Evolutionary conservation across 2,329 filamentous ascomycete genomes (phyloP).

Genomic region (Cladosporium sp.): DNA sequence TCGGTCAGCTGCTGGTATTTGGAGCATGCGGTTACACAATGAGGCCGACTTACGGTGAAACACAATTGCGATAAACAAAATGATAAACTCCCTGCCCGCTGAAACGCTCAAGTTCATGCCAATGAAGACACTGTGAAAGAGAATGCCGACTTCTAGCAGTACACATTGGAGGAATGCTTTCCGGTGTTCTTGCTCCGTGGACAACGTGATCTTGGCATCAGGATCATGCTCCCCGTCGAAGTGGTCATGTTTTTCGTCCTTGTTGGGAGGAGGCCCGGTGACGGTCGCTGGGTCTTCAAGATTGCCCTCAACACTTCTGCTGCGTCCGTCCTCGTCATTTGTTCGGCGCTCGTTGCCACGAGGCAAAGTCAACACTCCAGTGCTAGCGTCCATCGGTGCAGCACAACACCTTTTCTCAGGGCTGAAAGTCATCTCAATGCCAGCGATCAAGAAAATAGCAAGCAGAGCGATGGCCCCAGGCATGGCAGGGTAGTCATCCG

Average conservation of each 20-base stretch:
- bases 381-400: not conserved
- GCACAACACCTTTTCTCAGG: conserved; percentile 16
- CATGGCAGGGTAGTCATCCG: conserved; percentile 67
- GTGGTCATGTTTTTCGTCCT: not conserved
- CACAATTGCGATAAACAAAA: conserved; percentile 61
- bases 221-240: conserved; percentile 17
- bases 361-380: not conserved
- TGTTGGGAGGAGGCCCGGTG: not conserved
- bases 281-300: not conserved
- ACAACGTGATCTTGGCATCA: conserved; percentile 14
- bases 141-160: conserved; percentile 67
- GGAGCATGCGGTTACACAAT: too few relatives aligned
- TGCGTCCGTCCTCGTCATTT: not conserved
- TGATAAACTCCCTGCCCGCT: conserved; percentile 56
- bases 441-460: conserved; percentile 32
- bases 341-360: not conserved
- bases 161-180: conserved; percentile 67
- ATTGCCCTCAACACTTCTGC: not conserved
- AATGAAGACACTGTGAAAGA: conserved; percentile 71
- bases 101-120: conserved; percentile 66
- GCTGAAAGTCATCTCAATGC: conserved; percentile 50
- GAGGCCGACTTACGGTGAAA: conserved; percentile 50
- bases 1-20: not conserved
- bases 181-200: conserved; percentile 41
- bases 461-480: conserved; percentile 74